Evolutionary conservation across 2,329 filamentous ascomycete species (phyloP).

Genomic region (Cercospora janseana): DNA sequence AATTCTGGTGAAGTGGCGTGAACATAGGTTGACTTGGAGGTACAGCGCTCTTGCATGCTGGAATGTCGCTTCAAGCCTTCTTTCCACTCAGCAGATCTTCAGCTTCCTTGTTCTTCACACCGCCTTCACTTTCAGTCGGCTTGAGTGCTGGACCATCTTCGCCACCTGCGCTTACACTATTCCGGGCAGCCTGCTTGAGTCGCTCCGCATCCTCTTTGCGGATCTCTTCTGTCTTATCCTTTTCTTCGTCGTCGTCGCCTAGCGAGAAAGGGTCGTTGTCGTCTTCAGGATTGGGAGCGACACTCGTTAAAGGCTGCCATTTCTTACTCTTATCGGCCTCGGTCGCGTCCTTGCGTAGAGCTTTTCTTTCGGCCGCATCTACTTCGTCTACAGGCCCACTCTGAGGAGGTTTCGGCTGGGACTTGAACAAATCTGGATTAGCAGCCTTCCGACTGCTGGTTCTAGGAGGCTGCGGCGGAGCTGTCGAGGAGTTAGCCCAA

Average conservation of each 20-base stretch:
- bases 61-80: conserved; percentile 21
- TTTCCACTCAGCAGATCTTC: conserved; percentile 44
- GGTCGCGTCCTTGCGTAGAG: conserved; percentile 18
- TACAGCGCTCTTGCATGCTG: too few species aligned
- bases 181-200: conserved; percentile 50
- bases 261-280: conserved; percentile 95
- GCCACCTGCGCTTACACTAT: conserved; percentile 57
- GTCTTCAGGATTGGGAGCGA: conserved; percentile 81
- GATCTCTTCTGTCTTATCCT: conserved; percentile 62
- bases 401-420: conserved; percentile 56
- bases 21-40: too few species aligned
- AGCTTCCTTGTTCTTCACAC: conserved; percentile 47
- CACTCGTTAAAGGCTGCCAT: conserved; percentile 88
- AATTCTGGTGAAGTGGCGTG: too few species aligned
- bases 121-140: conserved; percentile 40
- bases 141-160: conserved; percentile 27
- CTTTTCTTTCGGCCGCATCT: conserved; percentile 63
- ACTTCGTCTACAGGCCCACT: conserved; percentile 75
- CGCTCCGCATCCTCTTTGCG: conserved; percentile 54
- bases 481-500: conserved; percentile 41
- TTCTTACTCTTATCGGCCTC: conserved; percentile 72
- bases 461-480: conserved; percentile 49
- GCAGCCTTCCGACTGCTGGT: conserved; percentile 64
- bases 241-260: conserved; percentile 76
- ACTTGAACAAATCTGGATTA: conserved; percentile 79